Conservation (phyloP, 2,329 filamentous ascomycete genomes). For the Claviceps maximensis region DNA sequence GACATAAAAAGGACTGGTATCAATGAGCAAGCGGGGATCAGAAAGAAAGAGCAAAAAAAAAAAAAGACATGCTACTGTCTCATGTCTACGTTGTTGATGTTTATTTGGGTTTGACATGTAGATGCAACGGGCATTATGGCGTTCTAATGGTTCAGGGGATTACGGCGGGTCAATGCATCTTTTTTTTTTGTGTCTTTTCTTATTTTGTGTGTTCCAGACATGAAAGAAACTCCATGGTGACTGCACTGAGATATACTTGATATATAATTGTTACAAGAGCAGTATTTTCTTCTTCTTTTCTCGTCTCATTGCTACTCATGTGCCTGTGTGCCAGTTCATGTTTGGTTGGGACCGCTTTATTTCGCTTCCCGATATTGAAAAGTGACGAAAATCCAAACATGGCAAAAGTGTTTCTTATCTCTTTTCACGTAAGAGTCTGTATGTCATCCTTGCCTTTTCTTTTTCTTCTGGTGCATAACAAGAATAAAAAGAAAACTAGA, state of each 20-base stretch:
- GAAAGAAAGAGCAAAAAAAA: not conserved
- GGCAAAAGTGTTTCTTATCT: too few relatives aligned
- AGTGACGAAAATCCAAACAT: not conserved
- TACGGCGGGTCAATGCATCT: conserved; percentile 15
- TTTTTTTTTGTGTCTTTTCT: conserved; percentile 12
- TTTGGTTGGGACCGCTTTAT: not conserved
- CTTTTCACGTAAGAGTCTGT: not conserved
- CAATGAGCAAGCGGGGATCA: conserved; percentile 1
- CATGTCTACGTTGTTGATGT: conserved; percentile 5
- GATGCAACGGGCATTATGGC: conserved; percentile 13
- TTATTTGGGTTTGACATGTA: not conserved
- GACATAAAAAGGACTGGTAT: conserved; percentile 5
- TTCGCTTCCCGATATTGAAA: not conserved
- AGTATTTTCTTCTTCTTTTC: not conserved
- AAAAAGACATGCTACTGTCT: not conserved
- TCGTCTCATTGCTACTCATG: not conserved
- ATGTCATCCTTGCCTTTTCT: not conserved
- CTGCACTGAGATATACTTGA: conserved; percentile 6
- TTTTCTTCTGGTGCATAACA: not conserved
- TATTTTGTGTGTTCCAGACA: conserved; percentile 7
- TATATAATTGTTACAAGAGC: not conserved
- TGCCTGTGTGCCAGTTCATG: not conserved
- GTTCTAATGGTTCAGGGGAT: conserved; percentile 21
- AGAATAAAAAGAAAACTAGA: not conserved
- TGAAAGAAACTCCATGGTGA: conserved; percentile 13